phyloP scores from a whole-genome alignment of 306 rosid genomes.

The Cucumis sativus region DNA sequence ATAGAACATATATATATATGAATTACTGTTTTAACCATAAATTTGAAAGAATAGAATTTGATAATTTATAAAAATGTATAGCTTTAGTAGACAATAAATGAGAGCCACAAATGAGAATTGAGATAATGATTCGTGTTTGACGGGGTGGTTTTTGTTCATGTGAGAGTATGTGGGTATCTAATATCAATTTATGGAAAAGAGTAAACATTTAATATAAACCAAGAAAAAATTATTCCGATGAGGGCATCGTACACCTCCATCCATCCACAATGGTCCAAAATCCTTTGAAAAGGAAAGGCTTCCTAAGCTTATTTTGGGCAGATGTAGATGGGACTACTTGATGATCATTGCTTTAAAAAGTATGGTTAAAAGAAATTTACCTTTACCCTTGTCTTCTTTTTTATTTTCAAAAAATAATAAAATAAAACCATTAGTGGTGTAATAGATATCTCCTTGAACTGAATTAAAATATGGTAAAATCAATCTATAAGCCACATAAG shows the following conservation, averaged over 20 bases:
- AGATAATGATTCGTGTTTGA: not conserved
- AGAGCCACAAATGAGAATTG: not conserved
- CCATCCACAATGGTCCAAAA: not conserved
- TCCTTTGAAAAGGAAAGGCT: not conserved
- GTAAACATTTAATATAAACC: not conserved
- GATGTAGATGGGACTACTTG: too few relatives aligned
- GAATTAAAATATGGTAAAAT: not conserved
- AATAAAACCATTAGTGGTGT: not conserved
- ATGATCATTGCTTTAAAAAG: too few relatives aligned
- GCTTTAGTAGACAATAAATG: not conserved
- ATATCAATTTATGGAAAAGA: not conserved
- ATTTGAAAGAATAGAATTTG: too few relatives aligned
- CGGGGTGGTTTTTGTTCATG: not conserved
- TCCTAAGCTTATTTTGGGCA: not conserved
- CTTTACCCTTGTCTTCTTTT: not conserved
- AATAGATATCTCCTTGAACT: not conserved
- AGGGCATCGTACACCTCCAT: not conserved
- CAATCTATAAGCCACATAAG: not conserved
- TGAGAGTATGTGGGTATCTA: not conserved
- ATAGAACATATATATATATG: too few relatives aligned
- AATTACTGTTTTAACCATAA: too few relatives aligned
- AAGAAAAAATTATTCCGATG: not conserved
- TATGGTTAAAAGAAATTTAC: not conserved
- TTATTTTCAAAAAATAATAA: not conserved
- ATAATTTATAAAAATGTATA: not conserved